Evolutionary conservation across 108 stramenopile genomes (phyloP).

Genomic region (Schizochytrium sp.): DNA sequence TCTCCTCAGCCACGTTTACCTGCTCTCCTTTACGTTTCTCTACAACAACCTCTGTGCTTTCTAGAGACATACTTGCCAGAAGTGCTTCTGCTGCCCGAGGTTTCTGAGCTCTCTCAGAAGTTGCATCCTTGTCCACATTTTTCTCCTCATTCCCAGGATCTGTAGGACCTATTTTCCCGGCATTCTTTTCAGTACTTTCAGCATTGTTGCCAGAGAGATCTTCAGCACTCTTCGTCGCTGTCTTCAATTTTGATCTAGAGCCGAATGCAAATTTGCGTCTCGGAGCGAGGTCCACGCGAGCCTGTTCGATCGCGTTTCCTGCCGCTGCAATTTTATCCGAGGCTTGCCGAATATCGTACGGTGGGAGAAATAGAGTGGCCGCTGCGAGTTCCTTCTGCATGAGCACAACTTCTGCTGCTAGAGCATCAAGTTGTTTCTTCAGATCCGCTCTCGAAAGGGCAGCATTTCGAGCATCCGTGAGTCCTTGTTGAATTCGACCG

Average conservation of each 20-base stretch:
- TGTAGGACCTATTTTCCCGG: neutral
- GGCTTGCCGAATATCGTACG: slow-evolving; percentile 71
- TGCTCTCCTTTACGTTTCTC: neutral
- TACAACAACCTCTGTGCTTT: slow-evolving; percentile 28
- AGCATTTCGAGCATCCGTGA: neutral
- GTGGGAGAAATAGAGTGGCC: slow-evolving; percentile 68
- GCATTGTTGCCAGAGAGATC: neutral
- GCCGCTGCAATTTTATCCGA: slow-evolving; percentile 65
- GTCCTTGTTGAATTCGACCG: neutral
- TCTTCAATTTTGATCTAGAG: neutral
- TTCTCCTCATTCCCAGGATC: neutral
- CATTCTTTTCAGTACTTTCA: neutral
- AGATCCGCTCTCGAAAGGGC: neutral
- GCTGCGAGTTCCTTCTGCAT: slow-evolving; percentile 69
- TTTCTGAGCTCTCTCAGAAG: slow-evolving; percentile 1
- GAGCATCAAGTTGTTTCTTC: neutral
- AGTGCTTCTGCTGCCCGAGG: slow-evolving; percentile 38
- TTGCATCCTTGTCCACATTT: neutral
- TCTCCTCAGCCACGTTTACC: neutral
- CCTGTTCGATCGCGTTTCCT: slow-evolving; percentile 61
- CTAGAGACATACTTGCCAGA: neutral
- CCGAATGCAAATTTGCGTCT: slow-evolving; percentile 68
- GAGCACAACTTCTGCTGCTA: neutral
- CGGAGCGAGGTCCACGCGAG: slow-evolving; percentile 68
- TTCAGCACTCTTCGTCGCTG: neutral